phyloP scores from a whole-genome alignment of 2,329 filamentous ascomycete genomes.

The Pochonia chlamydosporia region DNA sequence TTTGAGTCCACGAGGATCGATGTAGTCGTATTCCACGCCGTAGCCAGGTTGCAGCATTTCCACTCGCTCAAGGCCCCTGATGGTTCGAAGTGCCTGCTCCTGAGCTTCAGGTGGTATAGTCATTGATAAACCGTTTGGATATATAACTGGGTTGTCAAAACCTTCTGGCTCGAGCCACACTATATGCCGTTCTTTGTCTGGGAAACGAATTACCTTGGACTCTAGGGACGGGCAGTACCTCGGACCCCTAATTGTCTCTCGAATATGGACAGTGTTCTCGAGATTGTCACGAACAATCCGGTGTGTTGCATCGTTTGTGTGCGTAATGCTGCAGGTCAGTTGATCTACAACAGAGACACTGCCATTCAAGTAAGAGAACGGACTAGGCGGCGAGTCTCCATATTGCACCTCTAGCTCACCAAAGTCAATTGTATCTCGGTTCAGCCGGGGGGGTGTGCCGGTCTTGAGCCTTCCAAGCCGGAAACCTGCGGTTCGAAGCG shows the following conservation, averaged over 20 bases:
- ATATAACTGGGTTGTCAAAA: slow-evolving; percentile 82
- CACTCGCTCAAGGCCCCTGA: slow-evolving; percentile 82
- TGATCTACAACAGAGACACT: slow-evolving; percentile 74
- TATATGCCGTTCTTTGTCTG: slow-evolving; percentile 73
- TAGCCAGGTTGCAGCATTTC: slow-evolving; percentile 93
- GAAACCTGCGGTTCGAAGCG: slow-evolving; percentile 81
- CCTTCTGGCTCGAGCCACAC: slow-evolving; percentile 98
- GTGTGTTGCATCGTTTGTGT: slow-evolving; percentile 80
- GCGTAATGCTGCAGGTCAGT: slow-evolving; percentile 77
- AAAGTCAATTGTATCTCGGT: slow-evolving; percentile 78
- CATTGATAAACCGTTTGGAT: slow-evolving; percentile 97
- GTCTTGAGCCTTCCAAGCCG: slow-evolving; percentile 88
- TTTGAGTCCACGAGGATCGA: slow-evolving; percentile 82
- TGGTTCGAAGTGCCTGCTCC: slow-evolving; percentile 75
- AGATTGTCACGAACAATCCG: slow-evolving; percentile 81
- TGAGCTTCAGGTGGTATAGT: slow-evolving; percentile 88
- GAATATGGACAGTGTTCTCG: slow-evolving; percentile 94
- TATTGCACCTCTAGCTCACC: slow-evolving; percentile 62
- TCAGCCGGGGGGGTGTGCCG: slow-evolving; percentile 84
- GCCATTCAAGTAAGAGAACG: slow-evolving; percentile 87
- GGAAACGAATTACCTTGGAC: slow-evolving; percentile 86
- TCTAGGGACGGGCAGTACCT: slow-evolving; percentile 94
- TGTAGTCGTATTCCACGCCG: slow-evolving; percentile 97
- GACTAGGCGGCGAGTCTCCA: slow-evolving; percentile 79
- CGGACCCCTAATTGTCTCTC: slow-evolving; percentile 89